A percentile compares a stretch with the other conserved stretches of the same genome.
Evolutionary conservation across 352 stramenopile species (phyloP).

Genomic region (Stephanocyclus meneghinianus): DNA sequence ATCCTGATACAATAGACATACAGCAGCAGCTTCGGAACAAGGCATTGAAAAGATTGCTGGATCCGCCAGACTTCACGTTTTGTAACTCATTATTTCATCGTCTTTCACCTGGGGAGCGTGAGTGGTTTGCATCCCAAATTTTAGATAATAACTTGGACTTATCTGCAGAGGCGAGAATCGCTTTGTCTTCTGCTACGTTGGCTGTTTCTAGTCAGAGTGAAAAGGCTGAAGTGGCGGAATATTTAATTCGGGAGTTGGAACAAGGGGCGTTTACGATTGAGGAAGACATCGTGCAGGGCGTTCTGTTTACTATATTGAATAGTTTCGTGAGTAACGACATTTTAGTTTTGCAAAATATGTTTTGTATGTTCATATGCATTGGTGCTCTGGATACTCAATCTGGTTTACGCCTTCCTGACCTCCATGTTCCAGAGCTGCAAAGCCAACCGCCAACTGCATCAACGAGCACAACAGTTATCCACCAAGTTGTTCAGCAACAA

Average conservation of each 20-base stretch:
- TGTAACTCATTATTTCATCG: not conserved
- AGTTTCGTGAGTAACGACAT: not conserved
- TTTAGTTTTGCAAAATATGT: too few species aligned
- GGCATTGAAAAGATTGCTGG: not conserved
- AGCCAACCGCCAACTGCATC: not conserved
- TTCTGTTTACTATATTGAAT: slow-evolving; percentile 5
- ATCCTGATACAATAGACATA: too few species aligned
- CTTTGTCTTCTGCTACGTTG: not conserved
- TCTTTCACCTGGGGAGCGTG: not conserved
- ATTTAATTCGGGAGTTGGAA: slow-evolving; percentile 9
- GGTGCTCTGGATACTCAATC: not conserved
- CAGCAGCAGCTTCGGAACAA: too few species aligned
- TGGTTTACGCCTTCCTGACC: not conserved
- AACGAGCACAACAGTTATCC: not conserved
- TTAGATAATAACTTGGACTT: not conserved
- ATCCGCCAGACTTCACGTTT: not conserved
- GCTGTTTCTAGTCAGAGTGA: not conserved
- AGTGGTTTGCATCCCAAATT: not conserved
- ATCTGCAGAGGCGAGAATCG: not conserved
- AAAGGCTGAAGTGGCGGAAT: not conserved
- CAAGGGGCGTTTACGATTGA: not conserved
- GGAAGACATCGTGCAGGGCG: not conserved
- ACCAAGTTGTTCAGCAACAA: not conserved
- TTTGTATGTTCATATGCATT: not conserved
- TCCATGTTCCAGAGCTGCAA: not conserved